phyloP scores from a whole-genome alignment of 495 filamentous ascomycete genomes.

The Letharia lupina region DNA sequence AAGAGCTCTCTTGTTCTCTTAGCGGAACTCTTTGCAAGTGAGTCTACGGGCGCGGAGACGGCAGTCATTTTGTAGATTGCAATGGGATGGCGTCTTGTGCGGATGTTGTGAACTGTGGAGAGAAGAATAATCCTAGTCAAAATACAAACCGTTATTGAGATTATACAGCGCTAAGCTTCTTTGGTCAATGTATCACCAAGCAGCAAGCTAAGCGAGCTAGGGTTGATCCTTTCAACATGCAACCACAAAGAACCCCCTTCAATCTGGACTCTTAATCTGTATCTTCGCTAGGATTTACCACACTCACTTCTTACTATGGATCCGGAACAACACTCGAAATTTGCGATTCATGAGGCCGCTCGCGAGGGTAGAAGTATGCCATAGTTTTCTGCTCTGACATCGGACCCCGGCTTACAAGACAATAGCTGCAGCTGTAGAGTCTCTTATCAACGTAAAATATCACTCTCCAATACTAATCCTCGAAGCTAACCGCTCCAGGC shows the following conservation, averaged over 20 bases:
- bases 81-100: background rate
- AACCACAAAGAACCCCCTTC: background rate
- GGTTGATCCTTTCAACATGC: background rate
- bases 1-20: constrained; percentile 65
- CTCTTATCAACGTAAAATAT: constrained; percentile 55
- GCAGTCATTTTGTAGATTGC: constrained; percentile 8
- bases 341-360: constrained; percentile 80
- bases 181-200: constrained; percentile 10
- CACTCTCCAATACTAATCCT: constrained; percentile 9
- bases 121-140: background rate
- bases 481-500: constrained; percentile 39
- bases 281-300: background rate
- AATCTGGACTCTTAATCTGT: background rate
- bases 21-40: constrained; percentile 32
- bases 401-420: constrained; percentile 18
- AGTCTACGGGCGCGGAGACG: background rate
- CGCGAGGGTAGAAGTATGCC: constrained; percentile 74
- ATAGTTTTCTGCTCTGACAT: constrained; percentile 18
- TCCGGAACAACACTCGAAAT: constrained; percentile 48
- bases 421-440: constrained; percentile 51
- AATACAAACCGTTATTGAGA: background rate
- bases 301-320: constrained; percentile 30
- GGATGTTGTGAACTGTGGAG: background rate
- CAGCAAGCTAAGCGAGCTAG: background rate
- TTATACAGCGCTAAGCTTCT: constrained; percentile 1